These are phyloP conservation scores for Coffea canephora DNA, from an alignment of 257 asterid genomes.

Conservation along the genomic window DNA sequence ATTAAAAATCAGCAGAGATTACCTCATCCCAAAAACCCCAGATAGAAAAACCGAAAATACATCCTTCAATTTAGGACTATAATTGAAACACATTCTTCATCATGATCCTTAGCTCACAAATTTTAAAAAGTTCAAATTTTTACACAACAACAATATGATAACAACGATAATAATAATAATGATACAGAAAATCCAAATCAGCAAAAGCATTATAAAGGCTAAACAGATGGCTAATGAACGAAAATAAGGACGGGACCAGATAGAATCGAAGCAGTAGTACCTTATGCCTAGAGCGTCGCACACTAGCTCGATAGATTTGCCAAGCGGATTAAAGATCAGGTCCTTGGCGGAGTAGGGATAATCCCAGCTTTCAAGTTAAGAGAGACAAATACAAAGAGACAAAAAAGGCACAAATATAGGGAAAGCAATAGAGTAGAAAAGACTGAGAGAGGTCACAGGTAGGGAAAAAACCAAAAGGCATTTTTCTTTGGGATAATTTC, in stretches of 20 bases:
- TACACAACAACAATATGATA: neutral
- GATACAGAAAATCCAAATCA: constrained; percentile 7
- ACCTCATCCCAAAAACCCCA: neutral
- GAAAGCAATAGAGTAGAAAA: neutral
- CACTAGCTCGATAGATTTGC: neutral
- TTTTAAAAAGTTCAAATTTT: neutral
- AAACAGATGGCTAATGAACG: neutral
- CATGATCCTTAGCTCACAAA: neutral
- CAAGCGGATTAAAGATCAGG: constrained; percentile 2
- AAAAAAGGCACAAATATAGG: neutral
- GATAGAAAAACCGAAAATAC: neutral
- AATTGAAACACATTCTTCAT: neutral
- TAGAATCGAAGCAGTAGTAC: neutral
- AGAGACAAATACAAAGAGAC: neutral
- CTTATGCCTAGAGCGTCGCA: neutral
- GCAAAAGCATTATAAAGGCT: neutral
- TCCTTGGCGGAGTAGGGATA: neutral
- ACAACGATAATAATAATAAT: neutral
- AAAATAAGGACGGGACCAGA: neutral
- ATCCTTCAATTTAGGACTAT: neutral
- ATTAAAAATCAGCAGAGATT: neutral
- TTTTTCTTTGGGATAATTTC: too few relatives aligned
- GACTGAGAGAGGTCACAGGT: neutral
- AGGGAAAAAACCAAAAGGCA: too few relatives aligned
- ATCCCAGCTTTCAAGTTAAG: neutral